Percentiles rank a stretch among this genome's conserved stretches.
These are phyloP conservation scores for Corymbia calophylla DNA, from an alignment of 441 rosid genomes.

Conservation along the genomic window DNA sequence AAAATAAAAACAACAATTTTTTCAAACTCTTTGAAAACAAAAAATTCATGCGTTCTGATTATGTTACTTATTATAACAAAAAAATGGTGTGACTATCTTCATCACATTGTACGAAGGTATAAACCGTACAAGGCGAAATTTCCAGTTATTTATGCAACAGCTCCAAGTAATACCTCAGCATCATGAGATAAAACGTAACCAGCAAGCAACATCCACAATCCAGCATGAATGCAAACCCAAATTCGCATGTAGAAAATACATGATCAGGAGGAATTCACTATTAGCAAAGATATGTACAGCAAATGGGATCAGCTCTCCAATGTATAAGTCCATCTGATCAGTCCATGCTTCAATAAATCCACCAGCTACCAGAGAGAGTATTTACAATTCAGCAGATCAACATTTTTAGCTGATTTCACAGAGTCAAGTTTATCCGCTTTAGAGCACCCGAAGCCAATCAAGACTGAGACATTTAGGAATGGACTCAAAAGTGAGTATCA, in stretches of 20 bases:
- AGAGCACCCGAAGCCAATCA: too few species aligned
- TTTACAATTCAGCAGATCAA: background rate
- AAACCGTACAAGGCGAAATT: background rate
- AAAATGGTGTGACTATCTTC: background rate
- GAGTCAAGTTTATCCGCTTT: too few species aligned
- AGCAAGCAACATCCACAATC: background rate
- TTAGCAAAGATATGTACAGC: too few species aligned
- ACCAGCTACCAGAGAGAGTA: too few species aligned
- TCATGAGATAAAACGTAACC: background rate
- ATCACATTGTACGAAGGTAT: background rate
- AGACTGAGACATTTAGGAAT: too few species aligned
- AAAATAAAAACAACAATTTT: background rate
- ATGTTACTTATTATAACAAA: background rate
- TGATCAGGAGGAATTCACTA: too few species aligned
- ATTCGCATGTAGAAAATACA: background rate
- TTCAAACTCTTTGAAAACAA: background rate
- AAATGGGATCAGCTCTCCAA: fast-evolving
- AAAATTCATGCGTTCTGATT: fast-evolving
- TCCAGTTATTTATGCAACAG: background rate
- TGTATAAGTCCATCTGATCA: too few species aligned
- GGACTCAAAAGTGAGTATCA: too few species aligned
- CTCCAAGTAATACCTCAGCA: background rate
- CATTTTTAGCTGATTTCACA: background rate
- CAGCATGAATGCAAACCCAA: background rate
- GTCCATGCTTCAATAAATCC: too few species aligned